Base-by-base conservation (phyloP, 2,329 filamentous ascomycete genomes). In the Parascedosporium putredinis region DNA sequence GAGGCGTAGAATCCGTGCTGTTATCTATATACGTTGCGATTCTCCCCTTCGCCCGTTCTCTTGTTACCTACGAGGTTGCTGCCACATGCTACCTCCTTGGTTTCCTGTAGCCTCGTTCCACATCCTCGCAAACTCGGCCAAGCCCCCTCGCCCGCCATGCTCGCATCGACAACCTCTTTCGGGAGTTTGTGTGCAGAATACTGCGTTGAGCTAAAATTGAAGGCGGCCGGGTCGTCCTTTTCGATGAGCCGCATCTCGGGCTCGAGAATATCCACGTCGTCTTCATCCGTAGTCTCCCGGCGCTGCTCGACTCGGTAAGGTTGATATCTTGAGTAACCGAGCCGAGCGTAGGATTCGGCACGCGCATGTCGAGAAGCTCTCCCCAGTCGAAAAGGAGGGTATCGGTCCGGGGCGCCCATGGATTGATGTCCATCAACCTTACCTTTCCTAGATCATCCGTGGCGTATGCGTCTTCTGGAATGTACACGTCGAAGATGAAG, bases 151-250 rank as follows among this genome's bases (percentile, higher is more conserved):
- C 86, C 85, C 1, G 76, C 76, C 56, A 77, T 59, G 56, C 79
- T 78, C 18, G 81, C 82, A 57, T 84, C 80, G 3, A 96, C 90
- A 2, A 97, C 88, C 58, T 98, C 93, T 64, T 84, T 89, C 1
- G 93, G 93, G 57, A 98, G 69, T 67, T 97, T 98, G 62, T 97
- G 91, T 3, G 93, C 91, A 54, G 89, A 95, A 65, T 95, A 97
- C 60, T 91, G 86, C 1, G 88, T 79, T 4, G 86, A 85, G 55
- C 79, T 82, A 62, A 96, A 94, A 57, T 85, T 86, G 62, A 88
- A 93, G 1, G 90, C 90, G 53, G 91, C 86, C 0, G 90, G 88
- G 56, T 97, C 91, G 55, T 91, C 84, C 62, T 83, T 82, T 57
- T 84, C 80, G 44, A 98, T 79, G 7, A 97, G 73, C 38, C 91